Conservation (phyloP, 192 early-diverging fungal genomes). For the Backusella westeae region DNA sequence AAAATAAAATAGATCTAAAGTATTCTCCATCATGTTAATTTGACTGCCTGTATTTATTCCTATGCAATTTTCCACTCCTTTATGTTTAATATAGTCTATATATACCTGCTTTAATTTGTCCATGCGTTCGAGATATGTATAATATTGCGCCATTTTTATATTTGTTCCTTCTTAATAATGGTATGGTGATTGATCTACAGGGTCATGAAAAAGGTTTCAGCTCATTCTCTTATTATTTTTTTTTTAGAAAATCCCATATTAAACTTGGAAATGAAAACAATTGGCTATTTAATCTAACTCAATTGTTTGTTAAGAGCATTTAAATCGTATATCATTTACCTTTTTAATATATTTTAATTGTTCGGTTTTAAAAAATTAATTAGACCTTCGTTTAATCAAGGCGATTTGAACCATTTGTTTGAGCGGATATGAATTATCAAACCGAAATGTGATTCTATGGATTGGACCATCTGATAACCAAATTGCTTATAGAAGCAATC, state of each 20-base stretch:
- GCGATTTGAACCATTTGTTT: neutral
- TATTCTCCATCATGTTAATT: too few species aligned
- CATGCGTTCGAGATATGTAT: neutral
- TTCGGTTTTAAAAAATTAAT: neutral
- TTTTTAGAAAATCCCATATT: neutral
- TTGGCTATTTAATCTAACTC: too few species aligned
- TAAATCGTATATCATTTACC: too few species aligned
- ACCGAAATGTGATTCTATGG: neutral
- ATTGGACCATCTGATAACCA: neutral
- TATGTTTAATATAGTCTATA: too few species aligned
- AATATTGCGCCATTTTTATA: neutral
- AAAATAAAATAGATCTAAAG: too few species aligned
- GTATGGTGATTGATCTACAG: neutral
- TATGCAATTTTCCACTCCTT: too few species aligned
- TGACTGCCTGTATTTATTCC: too few species aligned
- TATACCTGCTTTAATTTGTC: too few species aligned
- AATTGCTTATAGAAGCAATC: neutral
- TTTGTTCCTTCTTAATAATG: neutral
- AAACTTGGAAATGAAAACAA: too few species aligned
- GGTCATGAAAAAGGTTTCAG: neutral
- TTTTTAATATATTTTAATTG: too few species aligned
- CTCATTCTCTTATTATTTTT: neutral
- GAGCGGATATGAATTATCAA: neutral
- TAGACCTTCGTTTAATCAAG: neutral
- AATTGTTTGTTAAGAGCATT: too few species aligned